Evolutionary conservation across 2,329 filamentous ascomycete genomes (phyloP).

Genomic region (Botrytis aclada): DNA sequence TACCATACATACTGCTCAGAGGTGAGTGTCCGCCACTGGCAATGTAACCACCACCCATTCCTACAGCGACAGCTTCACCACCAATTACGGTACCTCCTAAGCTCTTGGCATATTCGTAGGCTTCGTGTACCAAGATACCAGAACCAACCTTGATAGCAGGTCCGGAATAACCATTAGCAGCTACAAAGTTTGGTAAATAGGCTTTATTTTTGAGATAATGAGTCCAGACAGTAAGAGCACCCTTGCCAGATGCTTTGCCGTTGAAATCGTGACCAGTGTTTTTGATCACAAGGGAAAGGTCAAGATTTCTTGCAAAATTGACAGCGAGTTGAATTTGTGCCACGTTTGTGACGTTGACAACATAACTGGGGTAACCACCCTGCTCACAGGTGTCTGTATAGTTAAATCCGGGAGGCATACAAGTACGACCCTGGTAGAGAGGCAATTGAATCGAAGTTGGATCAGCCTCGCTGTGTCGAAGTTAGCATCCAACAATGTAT

Average conservation of each 20-base stretch:
- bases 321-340: constrained; percentile 31
- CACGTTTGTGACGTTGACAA: constrained; percentile 30
- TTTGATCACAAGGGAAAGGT: constrained; percentile 40
- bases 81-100: constrained; percentile 48
- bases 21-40: constrained; percentile 60
- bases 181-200: constrained; percentile 37
- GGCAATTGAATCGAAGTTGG: constrained; percentile 47
- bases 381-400: constrained; percentile 20
- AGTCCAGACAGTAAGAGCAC: constrained; percentile 49
- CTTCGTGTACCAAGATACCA: constrained; percentile 44
- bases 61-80: constrained; percentile 44
- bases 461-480: constrained; percentile 40
- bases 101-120: constrained; percentile 44
- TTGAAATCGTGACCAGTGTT: constrained; percentile 49
- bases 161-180: constrained; percentile 36
- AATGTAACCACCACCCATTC: constrained; percentile 47
- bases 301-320: constrained; percentile 38
- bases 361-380: constrained; percentile 26
- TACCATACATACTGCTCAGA: constrained; percentile 51
- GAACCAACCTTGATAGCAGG: constrained; percentile 42
- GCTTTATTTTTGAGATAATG: constrained; percentile 46
- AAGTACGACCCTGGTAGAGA: constrained; percentile 45
- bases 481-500: constrained; percentile 21
- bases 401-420: constrained; percentile 31
- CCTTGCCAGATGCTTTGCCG: constrained; percentile 46